Conservation (phyloP, 306 rosid species). For the Lathyrus aphaca region DNA sequence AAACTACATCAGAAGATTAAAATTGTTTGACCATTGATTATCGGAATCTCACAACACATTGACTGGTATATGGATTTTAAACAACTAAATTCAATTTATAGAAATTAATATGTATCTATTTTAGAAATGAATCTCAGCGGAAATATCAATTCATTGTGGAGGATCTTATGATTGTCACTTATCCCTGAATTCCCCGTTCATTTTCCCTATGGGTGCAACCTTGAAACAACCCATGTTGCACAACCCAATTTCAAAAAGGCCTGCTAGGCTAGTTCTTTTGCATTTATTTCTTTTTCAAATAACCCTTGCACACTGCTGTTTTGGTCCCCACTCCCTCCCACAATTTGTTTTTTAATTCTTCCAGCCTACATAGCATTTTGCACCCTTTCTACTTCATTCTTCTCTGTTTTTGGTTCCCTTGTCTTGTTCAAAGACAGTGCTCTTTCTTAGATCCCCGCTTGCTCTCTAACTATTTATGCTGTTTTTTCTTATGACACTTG, state of each 20-base stretch:
- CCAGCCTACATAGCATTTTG: neutral
- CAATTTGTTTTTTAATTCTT: neutral
- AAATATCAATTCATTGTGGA: neutral
- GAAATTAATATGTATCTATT: neutral
- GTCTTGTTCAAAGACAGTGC: neutral
- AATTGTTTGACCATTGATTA: slow-evolving; percentile 2
- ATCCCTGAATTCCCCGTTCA: neutral
- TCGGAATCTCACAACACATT: neutral
- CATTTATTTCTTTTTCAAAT: neutral
- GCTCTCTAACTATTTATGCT: neutral
- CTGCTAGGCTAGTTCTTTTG: neutral
- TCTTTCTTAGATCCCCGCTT: neutral
- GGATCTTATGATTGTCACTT: neutral
- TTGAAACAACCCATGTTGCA: neutral
- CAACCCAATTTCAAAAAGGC: slow-evolving; percentile 8
- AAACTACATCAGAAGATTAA: slow-evolving; percentile 28
- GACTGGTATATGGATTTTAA: neutral
- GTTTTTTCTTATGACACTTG: neutral
- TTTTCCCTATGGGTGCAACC: neutral
- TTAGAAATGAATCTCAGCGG: neutral
- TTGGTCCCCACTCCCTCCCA: neutral
- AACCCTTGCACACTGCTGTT: neutral
- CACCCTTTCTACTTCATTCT: neutral
- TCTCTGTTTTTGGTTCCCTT: slow-evolving; percentile 1
- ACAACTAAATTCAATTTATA: neutral